Conservation (phyloP, 495 filamentous ascomycete genomes). For the Venustampulla echinocandica region DNA sequence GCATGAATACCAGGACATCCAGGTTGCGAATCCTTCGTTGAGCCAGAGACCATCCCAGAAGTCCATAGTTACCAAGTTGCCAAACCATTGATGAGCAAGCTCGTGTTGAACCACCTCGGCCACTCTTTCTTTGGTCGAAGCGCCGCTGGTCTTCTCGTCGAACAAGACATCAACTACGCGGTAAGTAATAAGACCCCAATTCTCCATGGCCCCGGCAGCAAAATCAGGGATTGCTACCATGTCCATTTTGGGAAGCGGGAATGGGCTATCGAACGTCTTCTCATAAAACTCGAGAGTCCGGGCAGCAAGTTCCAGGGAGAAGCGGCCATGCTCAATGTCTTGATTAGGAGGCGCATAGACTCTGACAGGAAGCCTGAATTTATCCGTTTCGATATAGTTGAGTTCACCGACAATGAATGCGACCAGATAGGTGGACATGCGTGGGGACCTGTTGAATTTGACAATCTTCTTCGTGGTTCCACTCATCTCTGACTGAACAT, state of each 20-base stretch:
- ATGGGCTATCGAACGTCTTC: slow-evolving; percentile 63
- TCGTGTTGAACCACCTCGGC: slow-evolving; percentile 96
- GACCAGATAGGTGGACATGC: slow-evolving; percentile 72
- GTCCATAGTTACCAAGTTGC: slow-evolving; percentile 98
- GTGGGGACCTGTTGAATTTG: slow-evolving; percentile 63
- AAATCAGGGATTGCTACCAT: slow-evolving; percentile 90
- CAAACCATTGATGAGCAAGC: slow-evolving; percentile 98
- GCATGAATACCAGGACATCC: slow-evolving; percentile 64
- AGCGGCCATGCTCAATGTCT: slow-evolving; percentile 77
- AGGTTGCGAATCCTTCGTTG: slow-evolving; percentile 96
- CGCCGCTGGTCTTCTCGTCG: slow-evolving; percentile 84
- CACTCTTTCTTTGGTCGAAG: slow-evolving; percentile 86
- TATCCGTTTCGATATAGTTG: slow-evolving; percentile 63
- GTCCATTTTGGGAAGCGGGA: slow-evolving; percentile 83
- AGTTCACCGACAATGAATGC: slow-evolving; percentile 72
- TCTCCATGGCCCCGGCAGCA: slow-evolving; percentile 92
- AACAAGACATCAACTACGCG: slow-evolving; percentile 84
- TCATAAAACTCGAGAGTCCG: slow-evolving; percentile 91
- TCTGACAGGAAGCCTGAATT: slow-evolving; percentile 64
- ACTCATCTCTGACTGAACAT: slow-evolving; percentile 43
- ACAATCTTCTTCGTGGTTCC: slow-evolving; percentile 57
- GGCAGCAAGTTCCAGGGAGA: slow-evolving; percentile 76
- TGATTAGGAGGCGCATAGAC: slow-evolving; percentile 82
- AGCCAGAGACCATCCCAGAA: slow-evolving; percentile 99
- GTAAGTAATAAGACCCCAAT: slow-evolving; percentile 97